Evolutionary conservation across 2,329 filamentous ascomycete species (phyloP).

Genomic region (Alternaria atra): DNA sequence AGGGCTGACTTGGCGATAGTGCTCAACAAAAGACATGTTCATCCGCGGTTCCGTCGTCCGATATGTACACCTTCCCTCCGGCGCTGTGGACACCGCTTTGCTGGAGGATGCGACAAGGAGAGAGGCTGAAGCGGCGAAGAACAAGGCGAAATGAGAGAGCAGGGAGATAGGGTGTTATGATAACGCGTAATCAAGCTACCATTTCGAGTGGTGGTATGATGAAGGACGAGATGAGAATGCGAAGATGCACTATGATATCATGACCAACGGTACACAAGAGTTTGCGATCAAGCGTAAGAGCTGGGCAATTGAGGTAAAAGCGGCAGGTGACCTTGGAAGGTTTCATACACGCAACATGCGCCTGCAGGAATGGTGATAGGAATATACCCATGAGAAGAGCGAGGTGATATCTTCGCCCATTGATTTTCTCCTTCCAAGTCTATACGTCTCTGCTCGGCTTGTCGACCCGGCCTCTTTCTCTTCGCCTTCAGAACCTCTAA

Average conservation of each 20-base stretch:
- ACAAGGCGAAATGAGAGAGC: constrained; percentile 46
- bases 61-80: constrained; percentile 87
- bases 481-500: background rate
- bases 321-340: background rate
- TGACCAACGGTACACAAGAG: background rate
- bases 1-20: constrained; percentile 52
- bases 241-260: background rate
- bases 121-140: constrained; percentile 49
- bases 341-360: background rate
- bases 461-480: background rate
- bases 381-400: background rate
- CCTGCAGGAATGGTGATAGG: background rate
- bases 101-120: constrained; percentile 80
- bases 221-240: background rate
- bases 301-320: background rate
- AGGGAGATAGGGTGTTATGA: background rate
- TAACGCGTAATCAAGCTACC: background rate
- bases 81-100: constrained; percentile 83
- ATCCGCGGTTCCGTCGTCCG: constrained; percentile 92
- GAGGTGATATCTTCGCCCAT: background rate
- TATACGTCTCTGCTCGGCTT: background rate
- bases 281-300: background rate
- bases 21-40: constrained; percentile 93
- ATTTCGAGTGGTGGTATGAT: background rate
- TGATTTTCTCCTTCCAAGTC: background rate